These are phyloP conservation scores for Zygoascus sp. DNA, from an alignment of 1,139 yeast species.

Conservation along the genomic window DNA sequence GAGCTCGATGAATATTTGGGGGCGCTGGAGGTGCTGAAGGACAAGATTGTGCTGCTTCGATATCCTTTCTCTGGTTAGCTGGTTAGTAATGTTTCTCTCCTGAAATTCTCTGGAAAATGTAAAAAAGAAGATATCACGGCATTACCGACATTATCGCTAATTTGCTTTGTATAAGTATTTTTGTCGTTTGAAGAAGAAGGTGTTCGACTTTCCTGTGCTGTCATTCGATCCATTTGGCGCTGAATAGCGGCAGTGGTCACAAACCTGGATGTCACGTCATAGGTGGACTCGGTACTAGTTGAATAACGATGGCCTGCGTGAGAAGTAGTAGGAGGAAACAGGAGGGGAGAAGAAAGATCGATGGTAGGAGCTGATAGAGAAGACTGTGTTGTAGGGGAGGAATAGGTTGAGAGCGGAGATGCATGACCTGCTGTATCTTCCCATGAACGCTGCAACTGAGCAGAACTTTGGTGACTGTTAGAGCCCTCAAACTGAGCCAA, in stretches of 20 bases:
- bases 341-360: neutral
- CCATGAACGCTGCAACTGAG: neutral
- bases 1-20: slow-evolving; percentile 25
- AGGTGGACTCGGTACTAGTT: neutral
- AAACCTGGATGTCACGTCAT: neutral
- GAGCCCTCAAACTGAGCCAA: slow-evolving; percentile 7
- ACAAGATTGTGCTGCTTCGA: no score
- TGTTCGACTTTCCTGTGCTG: neutral
- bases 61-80: no score
- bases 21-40: neutral
- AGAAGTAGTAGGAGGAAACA: neutral
- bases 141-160: neutral
- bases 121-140: no score
- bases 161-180: neutral
- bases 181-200: neutral
- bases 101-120: no score
- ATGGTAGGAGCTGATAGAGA: neutral
- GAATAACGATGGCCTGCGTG: neutral
- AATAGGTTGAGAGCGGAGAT: neutral
- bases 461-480: neutral
- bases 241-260: neutral
- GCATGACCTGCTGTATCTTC: neutral
- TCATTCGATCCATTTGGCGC: neutral
- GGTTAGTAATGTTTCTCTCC: no score
- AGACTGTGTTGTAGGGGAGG: neutral